Evolutionary conservation across 805 yeast species (phyloP).

Genomic region (Yamadazyma akitaensis): DNA sequence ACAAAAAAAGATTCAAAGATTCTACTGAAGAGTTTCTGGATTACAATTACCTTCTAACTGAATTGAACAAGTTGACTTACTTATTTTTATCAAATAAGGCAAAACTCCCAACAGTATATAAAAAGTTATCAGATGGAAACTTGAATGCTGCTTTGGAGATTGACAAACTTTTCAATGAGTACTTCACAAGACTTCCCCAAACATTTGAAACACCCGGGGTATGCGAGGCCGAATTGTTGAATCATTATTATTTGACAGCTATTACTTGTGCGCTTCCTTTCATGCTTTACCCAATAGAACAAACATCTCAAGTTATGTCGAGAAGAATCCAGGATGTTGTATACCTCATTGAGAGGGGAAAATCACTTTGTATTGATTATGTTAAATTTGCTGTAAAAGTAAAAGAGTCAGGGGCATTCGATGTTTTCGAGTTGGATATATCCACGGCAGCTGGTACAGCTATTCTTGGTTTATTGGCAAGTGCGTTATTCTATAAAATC

Average conservation of each 20-base stretch:
- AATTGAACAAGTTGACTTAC: conserved; percentile 9
- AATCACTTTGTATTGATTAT: not conserved
- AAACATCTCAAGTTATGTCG: not conserved
- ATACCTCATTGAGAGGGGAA: conserved; percentile 1
- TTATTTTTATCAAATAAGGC: conserved; percentile 3
- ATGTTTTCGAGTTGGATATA: not conserved
- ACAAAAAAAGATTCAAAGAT: conserved; percentile 4
- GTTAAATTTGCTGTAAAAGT: not conserved
- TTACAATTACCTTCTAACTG: conserved; percentile 3
- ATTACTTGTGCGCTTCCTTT: not conserved
- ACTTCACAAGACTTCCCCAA: not conserved
- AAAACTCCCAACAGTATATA: conserved; percentile 5
- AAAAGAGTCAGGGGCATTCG: not conserved
- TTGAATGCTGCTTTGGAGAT: conserved; percentile 2
- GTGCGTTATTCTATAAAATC: conserved; percentile 4
- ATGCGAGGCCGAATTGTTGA: conserved; percentile 4
- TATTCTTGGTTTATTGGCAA: conserved; percentile 6
- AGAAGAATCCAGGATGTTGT: not conserved
- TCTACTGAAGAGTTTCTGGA: not conserved
- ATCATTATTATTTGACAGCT: not conserved
- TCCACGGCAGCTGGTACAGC: conserved; percentile 1
- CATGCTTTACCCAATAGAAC: conserved; percentile 5
- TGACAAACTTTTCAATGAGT: not conserved
- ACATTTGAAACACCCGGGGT: not conserved
- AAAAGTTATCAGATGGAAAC: conserved; percentile 3